phyloP scores from a whole-genome alignment of 176 grass and related monocot species.

The Cocos nucifera region DNA sequence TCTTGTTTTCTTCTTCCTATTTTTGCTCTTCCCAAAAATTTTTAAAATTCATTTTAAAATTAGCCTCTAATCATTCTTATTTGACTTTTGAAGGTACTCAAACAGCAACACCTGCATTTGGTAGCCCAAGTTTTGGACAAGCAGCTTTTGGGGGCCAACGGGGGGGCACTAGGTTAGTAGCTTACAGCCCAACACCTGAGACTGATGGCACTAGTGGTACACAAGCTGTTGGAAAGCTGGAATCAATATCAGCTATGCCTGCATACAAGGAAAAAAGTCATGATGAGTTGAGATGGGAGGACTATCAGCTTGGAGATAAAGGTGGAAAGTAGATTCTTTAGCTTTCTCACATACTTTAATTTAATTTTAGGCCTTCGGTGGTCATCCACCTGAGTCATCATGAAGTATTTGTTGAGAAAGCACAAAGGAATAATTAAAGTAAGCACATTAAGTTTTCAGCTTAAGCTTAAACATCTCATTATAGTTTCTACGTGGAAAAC shows the following conservation, averaged over 20 bases:
- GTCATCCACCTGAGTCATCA: too few species aligned
- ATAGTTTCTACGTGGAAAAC: too few species aligned
- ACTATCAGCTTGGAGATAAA: conserved; percentile 85
- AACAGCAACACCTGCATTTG: conserved; percentile 49
- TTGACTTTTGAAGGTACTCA: conserved; percentile 51
- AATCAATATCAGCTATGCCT: conserved; percentile 90
- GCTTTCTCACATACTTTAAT: neutral
- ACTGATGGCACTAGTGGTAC: conserved; percentile 53
- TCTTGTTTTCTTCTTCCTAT: neutral
- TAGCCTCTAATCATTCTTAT: neutral
- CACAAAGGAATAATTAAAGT: too few species aligned
- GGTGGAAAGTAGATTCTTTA: conserved; percentile 28
- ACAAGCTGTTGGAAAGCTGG: conserved; percentile 57
- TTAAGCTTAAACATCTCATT: too few species aligned
- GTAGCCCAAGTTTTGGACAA: conserved; percentile 52
- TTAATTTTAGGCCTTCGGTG: too few species aligned
- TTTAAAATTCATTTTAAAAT: too few species aligned
- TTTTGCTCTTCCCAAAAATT: neutral
- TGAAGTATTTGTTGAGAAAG: too few species aligned
- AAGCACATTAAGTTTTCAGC: too few species aligned
- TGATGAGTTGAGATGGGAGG: conserved; percentile 92
- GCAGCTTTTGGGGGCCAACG: conserved; percentile 48
- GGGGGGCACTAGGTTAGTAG: conserved; percentile 62
- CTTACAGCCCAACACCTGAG: conserved; percentile 64
- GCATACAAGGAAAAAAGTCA: conserved; percentile 93